Conservation (phyloP, 495 filamentous ascomycete species). For the Amniculicola lignicola region DNA sequence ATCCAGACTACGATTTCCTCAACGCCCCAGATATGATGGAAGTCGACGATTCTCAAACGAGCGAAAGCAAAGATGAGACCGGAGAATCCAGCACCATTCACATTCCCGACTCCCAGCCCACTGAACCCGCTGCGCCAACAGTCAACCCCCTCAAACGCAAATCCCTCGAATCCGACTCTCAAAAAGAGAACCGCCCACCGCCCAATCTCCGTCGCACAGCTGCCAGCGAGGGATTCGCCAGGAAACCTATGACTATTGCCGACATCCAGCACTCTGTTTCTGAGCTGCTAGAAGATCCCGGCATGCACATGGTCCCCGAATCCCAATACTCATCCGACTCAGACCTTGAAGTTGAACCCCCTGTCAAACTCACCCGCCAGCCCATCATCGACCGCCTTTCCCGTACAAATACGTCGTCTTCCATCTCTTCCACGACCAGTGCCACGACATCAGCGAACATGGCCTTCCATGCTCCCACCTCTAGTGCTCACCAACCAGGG, state of each 20-base stretch:
- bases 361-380: constrained; percentile 22
- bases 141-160: constrained; percentile 52
- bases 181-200: constrained; percentile 54
- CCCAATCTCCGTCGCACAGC: constrained; percentile 65
- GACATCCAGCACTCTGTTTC: constrained; percentile 79
- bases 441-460: constrained; percentile 20
- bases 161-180: constrained; percentile 40
- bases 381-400: constrained; percentile 68
- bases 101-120: constrained; percentile 46
- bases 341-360: constrained; percentile 39
- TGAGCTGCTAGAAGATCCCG: constrained; percentile 73
- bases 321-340: constrained; percentile 36
- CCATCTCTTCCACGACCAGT: constrained; percentile 57
- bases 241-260: constrained; percentile 65
- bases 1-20: constrained; percentile 71
- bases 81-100: constrained; percentile 4
- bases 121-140: constrained; percentile 21
- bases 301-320: constrained; percentile 51
- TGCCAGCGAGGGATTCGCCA: constrained; percentile 42
- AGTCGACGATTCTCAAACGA: constrained; percentile 38
- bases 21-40: constrained; percentile 50
- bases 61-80: background rate
- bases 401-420: constrained; percentile 57
- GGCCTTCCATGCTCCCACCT: constrained; percentile 40
- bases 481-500: constrained; percentile 34